phyloP scores from a whole-genome alignment of 345 rosid species.

The Rhizophora apiculata region DNA sequence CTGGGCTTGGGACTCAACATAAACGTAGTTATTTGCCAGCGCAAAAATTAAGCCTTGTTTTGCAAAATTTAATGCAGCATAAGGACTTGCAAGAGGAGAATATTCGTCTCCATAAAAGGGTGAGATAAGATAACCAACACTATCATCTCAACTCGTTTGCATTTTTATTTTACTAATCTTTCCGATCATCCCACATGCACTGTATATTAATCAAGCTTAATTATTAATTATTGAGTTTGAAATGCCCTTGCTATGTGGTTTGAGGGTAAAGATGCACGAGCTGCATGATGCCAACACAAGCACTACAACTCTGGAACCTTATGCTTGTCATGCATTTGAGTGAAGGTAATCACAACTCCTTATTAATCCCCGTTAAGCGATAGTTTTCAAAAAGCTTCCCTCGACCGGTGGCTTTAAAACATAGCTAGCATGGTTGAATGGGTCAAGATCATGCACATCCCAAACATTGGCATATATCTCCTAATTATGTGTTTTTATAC shows the following conservation, averaged over 20 bases:
- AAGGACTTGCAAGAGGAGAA: conserved; percentile 50
- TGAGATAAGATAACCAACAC: conserved; percentile 36
- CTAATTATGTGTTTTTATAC: too few relatives aligned
- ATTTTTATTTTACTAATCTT: background rate
- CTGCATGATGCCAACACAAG: conserved; percentile 19
- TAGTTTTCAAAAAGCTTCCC: too few relatives aligned
- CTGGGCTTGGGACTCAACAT: background rate
- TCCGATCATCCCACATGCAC: background rate
- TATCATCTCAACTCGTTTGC: background rate
- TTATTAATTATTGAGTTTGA: background rate
- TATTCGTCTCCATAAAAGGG: conserved; percentile 42
- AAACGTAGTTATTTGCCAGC: background rate
- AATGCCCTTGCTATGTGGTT: background rate
- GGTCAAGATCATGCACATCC: too few relatives aligned
- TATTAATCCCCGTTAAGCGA: background rate
- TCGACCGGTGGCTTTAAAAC: too few relatives aligned
- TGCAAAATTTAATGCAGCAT: conserved; percentile 29
- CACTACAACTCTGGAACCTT: conserved; percentile 17
- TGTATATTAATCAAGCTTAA: background rate
- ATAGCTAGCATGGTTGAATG: too few relatives aligned
- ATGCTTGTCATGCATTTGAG: conserved; percentile 15
- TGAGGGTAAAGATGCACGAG: conserved; percentile 30
- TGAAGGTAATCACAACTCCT: conserved; percentile 22
- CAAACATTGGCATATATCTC: background rate
- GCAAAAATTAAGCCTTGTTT: background rate